Conservation (phyloP, 2,329 filamentous ascomycete genomes). For the Ophiostoma novo-ulmi region DNA sequence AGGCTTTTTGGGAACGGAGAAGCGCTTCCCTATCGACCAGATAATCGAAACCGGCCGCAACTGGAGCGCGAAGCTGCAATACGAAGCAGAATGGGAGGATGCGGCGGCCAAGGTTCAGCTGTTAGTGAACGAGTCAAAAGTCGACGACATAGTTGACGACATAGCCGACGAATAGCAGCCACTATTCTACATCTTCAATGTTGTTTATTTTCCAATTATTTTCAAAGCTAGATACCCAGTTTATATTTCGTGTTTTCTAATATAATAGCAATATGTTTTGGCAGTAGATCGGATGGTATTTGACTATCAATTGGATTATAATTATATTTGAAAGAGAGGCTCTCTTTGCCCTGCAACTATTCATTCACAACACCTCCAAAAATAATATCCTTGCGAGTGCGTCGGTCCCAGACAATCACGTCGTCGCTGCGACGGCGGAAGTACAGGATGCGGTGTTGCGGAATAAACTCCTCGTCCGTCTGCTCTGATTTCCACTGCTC, state of each 20-base stretch:
- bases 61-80: conserved; percentile 39
- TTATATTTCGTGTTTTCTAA: background rate
- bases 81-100: conserved; percentile 42
- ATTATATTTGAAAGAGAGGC: too few species aligned
- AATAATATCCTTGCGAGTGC: conserved; percentile 48
- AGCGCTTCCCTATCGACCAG: conserved; percentile 33
- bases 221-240: background rate
- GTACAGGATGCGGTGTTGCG: conserved; percentile 58
- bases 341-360: background rate
- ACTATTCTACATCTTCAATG: background rate
- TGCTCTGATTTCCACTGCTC: conserved; percentile 56
- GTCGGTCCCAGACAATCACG: conserved; percentile 53
- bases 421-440: conserved; percentile 52
- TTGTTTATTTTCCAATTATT: background rate
- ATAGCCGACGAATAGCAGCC: background rate
- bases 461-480: conserved; percentile 62
- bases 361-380: conserved; percentile 40
- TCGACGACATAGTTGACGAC: background rate
- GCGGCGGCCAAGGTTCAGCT: background rate
- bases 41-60: conserved; percentile 36
- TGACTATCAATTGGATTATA: too few species aligned
- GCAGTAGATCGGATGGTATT: too few species aligned
- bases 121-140: background rate
- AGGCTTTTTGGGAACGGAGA: conserved; percentile 16
- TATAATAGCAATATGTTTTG: background rate